A percentile compares a stretch with the other conserved stretches of the same genome.
Evolutionary conservation across 768 basidiomycete species (phyloP).

Genomic region (Trametes elegans): DNA sequence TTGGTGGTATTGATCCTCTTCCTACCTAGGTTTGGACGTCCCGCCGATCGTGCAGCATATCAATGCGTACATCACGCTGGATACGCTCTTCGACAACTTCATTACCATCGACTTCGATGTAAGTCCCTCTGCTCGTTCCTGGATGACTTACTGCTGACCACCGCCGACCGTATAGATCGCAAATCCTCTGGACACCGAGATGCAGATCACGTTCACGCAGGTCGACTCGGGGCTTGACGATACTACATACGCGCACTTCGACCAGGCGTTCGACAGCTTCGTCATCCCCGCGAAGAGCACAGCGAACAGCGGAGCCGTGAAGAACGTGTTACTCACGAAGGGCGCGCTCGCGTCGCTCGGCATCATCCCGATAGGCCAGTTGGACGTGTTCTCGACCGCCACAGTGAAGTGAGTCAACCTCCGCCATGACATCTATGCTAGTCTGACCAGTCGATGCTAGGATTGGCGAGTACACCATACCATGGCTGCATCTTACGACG

Average conservation of each 20-base stretch:
- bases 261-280: slow-evolving; percentile 52
- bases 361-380: slow-evolving; percentile 51
- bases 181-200: slow-evolving; percentile 58
- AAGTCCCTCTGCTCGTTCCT: neutral
- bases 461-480: slow-evolving; percentile 55
- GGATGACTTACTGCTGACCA: neutral
- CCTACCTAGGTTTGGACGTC: slow-evolving; percentile 36
- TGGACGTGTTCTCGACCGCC: slow-evolving; percentile 52
- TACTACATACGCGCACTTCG: slow-evolving; percentile 56
- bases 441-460: slow-evolving; percentile 25
- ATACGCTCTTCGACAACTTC: slow-evolving; percentile 35
- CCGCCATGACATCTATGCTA: neutral
- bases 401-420: slow-evolving; percentile 36
- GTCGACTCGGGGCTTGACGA: slow-evolving; percentile 52
- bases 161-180: slow-evolving; percentile 34
- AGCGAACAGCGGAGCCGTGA: slow-evolving; percentile 58
- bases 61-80: slow-evolving; percentile 50
- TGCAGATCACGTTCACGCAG: slow-evolving; percentile 57
- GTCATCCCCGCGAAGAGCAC: slow-evolving; percentile 55
- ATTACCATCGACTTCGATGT: slow-evolving; percentile 19
- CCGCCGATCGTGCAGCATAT: slow-evolving; percentile 58
- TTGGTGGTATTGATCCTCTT: slow-evolving; percentile 24
- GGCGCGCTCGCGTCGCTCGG: slow-evolving; percentile 55
- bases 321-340: slow-evolving; percentile 56
- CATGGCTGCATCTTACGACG: slow-evolving; percentile 64